Conservation (phyloP, 2,329 filamentous ascomycete species). For the Drechmeria coniospora region DNA sequence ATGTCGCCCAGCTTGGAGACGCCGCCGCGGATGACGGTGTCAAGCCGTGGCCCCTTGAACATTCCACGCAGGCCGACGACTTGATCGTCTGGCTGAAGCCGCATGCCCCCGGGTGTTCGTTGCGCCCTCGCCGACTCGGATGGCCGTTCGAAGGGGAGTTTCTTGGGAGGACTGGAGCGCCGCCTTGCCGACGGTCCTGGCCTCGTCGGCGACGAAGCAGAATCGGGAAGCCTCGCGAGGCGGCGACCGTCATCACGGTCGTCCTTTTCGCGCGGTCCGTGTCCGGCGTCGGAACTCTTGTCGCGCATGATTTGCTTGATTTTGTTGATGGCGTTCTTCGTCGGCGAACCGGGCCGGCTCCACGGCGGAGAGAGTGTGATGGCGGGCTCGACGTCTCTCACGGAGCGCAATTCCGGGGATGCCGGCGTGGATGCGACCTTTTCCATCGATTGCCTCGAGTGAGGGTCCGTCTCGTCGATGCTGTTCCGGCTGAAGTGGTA, state of each 20-base stretch:
- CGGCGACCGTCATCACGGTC: slow-evolving; percentile 17
- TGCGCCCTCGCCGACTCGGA: slow-evolving; percentile 17
- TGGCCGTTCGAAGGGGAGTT: slow-evolving; percentile 18
- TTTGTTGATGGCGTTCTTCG: slow-evolving; percentile 40
- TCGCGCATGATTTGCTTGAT: slow-evolving; percentile 42
- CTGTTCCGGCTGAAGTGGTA: slow-evolving; percentile 24
- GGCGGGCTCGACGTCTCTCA: slow-evolving; percentile 37
- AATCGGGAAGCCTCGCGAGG: slow-evolving; percentile 14
- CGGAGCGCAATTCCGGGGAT: slow-evolving; percentile 35
- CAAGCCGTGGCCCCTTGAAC: slow-evolving; percentile 63
- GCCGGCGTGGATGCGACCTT: slow-evolving; percentile 30
- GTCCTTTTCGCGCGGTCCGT: slow-evolving; percentile 17
- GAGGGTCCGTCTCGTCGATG: slow-evolving; percentile 27
- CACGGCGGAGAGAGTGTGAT: slow-evolving; percentile 46
- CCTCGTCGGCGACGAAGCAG: slow-evolving; percentile 9
- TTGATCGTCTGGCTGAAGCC: slow-evolving; percentile 19
- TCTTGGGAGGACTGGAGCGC: slow-evolving; percentile 8
- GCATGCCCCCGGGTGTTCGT: slow-evolving; percentile 33
- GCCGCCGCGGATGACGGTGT: slow-evolving; percentile 49
- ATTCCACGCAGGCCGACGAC: slow-evolving; percentile 39
- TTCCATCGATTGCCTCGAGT: slow-evolving; percentile 24
- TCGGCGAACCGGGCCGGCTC: slow-evolving; percentile 49
- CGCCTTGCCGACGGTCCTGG: slow-evolving; percentile 5
- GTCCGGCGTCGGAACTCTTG: slow-evolving; percentile 29
- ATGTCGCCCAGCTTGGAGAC: slow-evolving; percentile 42